Base-by-base conservation (phyloP, 768 basidiomycete species). In the Termitomyces sp. region DNA sequence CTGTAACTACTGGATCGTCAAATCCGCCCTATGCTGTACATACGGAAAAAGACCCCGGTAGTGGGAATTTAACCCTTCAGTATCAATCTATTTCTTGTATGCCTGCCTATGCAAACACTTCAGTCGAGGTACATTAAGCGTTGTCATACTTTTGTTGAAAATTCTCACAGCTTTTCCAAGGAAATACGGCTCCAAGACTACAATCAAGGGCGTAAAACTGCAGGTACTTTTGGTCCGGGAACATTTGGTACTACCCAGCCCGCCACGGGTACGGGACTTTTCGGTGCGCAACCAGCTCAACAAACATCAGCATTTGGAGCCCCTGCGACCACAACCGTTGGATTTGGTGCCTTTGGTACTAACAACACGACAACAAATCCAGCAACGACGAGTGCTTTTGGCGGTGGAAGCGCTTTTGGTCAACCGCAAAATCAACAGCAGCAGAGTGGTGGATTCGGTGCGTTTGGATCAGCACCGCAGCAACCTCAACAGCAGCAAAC, bases 51-150 rank as follows among this genome's bases (percentile, higher is more conserved):
- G 92, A 94, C 41, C 64, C 73, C 29, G 67, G 72, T 9, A 79
- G 72, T 57, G 62, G 74, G 18, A 74, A 52, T 50, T 57, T 72
- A 13, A 82, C 75, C 5, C 75, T 88, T 42, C 87, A 90, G 59
- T 96, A 88, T 69, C 92, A 95, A 70, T 81, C 86, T 37, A 92
- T 93, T 54, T 81, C 86, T 18, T 87, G 86, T 61, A 91, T 88
- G 79, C 88, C 88, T 16, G 79, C 80, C 18, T 96, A 94, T 67
- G 72, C 79, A 58, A 87, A 88, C 42, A 85, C 81, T 59, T 94
- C 92, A 22, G 81, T 90, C 60, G 92, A 87, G 78, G 90, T 85
- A 62, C 49, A 75, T 74, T 43, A 58, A 57, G 48, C 39, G 56
- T 44, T 54, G 37, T 53, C 39, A 5, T 8, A 34, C 18, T 53